These are phyloP conservation scores for Styphnolobium japonicum DNA, from an alignment of 306 rosid genomes.

Conservation along the genomic window DNA sequence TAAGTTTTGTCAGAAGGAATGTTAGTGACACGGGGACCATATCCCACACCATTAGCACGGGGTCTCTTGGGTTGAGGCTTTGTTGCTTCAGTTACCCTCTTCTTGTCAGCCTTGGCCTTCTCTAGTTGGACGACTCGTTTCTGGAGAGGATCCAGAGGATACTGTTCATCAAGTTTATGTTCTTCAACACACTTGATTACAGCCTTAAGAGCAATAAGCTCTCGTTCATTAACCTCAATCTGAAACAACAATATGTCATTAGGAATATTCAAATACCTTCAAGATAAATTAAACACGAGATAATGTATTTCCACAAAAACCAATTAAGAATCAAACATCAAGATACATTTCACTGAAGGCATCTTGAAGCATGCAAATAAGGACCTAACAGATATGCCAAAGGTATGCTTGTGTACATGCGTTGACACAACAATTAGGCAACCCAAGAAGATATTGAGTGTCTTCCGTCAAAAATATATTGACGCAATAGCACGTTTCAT, in stretches of 20 bases:
- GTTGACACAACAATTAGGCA: not conserved
- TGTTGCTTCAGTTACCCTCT: conserved; percentile 79
- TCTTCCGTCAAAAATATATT: no score
- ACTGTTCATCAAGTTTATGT: conserved; percentile 87
- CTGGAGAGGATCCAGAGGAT: conserved; percentile 80
- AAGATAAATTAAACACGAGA: not conserved
- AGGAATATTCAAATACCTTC: conserved; percentile 5
- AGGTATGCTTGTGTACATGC: not conserved
- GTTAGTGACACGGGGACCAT: conserved; percentile 63
- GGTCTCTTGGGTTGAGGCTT: conserved; percentile 99
- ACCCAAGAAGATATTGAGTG: not conserved
- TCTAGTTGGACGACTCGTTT: conserved; percentile 71
- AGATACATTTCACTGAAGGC: not conserved
- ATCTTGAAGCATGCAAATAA: not conserved
- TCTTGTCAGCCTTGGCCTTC: conserved; percentile 95
- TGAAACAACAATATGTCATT: conserved; percentile 35
- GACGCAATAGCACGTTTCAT: not conserved
- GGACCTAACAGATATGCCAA: not conserved
- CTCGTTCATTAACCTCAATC: conserved; percentile 87
- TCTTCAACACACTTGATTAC: conserved; percentile 88
- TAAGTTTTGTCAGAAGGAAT: conserved; percentile 65
- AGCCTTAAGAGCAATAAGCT: conserved; percentile 80
- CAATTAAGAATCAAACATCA: conserved; percentile 9
- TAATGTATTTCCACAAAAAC: not conserved
- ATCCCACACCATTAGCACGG: conserved; percentile 73